Evolutionary conservation across 331 rosid species (phyloP).

Genomic region (Stylosanthes scabra): DNA sequence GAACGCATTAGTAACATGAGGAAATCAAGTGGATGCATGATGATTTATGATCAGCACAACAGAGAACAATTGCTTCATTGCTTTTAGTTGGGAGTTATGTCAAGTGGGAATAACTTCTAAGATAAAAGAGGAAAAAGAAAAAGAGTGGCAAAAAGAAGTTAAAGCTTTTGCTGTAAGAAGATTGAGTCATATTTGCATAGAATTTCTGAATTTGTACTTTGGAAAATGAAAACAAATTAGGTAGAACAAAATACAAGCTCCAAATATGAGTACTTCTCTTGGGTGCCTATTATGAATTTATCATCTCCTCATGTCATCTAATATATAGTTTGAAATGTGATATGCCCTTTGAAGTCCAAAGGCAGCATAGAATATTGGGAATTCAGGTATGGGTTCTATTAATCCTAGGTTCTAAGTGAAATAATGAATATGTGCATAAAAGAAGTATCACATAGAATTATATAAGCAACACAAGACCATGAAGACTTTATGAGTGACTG

Average conservation of each 20-base stretch:
- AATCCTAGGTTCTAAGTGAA: neutral
- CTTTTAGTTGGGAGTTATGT: neutral
- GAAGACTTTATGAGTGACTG: neutral
- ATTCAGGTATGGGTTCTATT: neutral
- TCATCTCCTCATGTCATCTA: neutral
- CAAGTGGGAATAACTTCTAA: conserved; percentile 3
- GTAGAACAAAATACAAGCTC: conserved; percentile 2
- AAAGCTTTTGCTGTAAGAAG: conserved; percentile 2
- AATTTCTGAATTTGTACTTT: neutral
- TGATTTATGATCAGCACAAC: conserved; percentile 2
- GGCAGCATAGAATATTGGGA: neutral
- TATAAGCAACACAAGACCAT: neutral
- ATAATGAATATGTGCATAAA: neutral
- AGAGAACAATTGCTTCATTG: neutral
- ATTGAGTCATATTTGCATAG: conserved; percentile 6
- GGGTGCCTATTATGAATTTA: too few relatives aligned
- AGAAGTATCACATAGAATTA: neutral
- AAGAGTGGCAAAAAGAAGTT: neutral
- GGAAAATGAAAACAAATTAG: neutral
- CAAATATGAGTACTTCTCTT: conserved; percentile 3
- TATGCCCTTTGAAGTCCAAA: neutral
- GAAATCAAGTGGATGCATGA: neutral
- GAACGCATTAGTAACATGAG: too few relatives aligned
- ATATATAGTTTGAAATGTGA: conserved; percentile 9
- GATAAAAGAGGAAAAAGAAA: neutral